Conservation (phyloP, 2,329 filamentous ascomycete genomes). For the Tolypocladium nubicola region DNA sequence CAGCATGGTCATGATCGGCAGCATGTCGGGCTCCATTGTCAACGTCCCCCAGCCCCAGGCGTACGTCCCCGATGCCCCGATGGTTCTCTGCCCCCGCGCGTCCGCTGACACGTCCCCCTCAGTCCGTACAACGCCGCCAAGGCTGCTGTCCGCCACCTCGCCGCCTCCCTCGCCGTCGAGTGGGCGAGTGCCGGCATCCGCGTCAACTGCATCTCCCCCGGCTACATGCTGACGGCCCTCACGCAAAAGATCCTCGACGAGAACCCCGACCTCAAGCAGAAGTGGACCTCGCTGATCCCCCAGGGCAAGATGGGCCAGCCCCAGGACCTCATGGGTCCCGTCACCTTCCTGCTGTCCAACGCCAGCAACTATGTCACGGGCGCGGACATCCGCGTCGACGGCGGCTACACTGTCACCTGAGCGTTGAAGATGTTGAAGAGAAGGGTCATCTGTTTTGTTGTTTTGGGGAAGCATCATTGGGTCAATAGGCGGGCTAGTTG, state of each 20-base stretch:
- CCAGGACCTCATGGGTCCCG: slow-evolving; percentile 86
- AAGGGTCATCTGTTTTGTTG: not conserved
- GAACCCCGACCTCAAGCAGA: slow-evolving; percentile 77
- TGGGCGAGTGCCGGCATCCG: slow-evolving; percentile 83
- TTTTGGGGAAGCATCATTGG: not conserved
- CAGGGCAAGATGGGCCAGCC: slow-evolving; percentile 89
- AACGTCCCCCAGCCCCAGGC: slow-evolving; percentile 92
- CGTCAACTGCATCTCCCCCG: slow-evolving; percentile 90
- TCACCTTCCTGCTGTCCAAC: slow-evolving; percentile 76
- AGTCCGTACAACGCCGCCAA: slow-evolving; percentile 87
- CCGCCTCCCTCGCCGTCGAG: slow-evolving; percentile 80
- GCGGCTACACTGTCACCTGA: slow-evolving; percentile 78
- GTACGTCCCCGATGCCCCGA: slow-evolving; percentile 22
- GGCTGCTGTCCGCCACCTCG: slow-evolving; percentile 82
- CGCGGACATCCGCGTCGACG: slow-evolving; percentile 72
- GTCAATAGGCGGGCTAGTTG: not conserved
- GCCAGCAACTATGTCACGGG: slow-evolving; percentile 63
- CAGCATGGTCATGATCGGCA: slow-evolving; percentile 89
- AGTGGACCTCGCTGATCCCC: slow-evolving; percentile 89
- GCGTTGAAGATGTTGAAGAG: not conserved
- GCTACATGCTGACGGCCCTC: slow-evolving; percentile 94
- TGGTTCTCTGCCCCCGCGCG: not conserved
- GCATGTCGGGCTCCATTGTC: slow-evolving; percentile 89
- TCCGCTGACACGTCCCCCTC: slow-evolving; percentile 1
- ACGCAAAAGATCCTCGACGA: slow-evolving; percentile 92